These are phyloP conservation scores for Aspergillus felis DNA, from an alignment of 2,329 filamentous ascomycete genomes.

Conservation along the genomic window DNA sequence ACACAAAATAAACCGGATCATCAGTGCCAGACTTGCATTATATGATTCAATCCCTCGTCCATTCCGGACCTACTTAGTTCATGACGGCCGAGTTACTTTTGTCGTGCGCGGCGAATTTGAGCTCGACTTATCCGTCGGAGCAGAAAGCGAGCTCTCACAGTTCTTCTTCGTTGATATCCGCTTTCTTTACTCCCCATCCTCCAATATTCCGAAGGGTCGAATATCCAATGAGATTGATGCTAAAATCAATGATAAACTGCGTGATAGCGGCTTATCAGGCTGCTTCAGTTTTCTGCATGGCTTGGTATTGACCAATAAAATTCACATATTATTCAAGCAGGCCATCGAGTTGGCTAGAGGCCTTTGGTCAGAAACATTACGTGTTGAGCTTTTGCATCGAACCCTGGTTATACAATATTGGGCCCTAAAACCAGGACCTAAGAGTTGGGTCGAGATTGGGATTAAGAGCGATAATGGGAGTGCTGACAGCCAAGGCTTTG, in stretches of 20 bases:
- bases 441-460: slow-evolving; percentile 89
- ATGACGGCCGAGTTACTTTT: slow-evolving; percentile 87
- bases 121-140: slow-evolving; percentile 83
- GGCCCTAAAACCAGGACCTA: slow-evolving; percentile 64
- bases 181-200: slow-evolving; percentile 71
- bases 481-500: slow-evolving; percentile 7
- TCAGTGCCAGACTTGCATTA: slow-evolving; percentile 78
- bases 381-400: slow-evolving; percentile 74
- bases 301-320: slow-evolving; percentile 83
- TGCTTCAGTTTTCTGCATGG: slow-evolving; percentile 87
- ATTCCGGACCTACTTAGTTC: slow-evolving; percentile 73
- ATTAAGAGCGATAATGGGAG: slow-evolving; percentile 43
- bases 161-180: slow-evolving; percentile 94
- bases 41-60: slow-evolving; percentile 77
- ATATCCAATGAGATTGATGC: slow-evolving; percentile 65
- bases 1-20: slow-evolving; percentile 74
- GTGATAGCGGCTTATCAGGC: slow-evolving; percentile 66
- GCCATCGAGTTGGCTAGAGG: slow-evolving; percentile 64
- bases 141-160: slow-evolving; percentile 76
- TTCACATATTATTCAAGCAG: slow-evolving; percentile 76
- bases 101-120: slow-evolving; percentile 80
- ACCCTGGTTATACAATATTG: slow-evolving; percentile 89
- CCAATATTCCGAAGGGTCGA: slow-evolving; percentile 58
- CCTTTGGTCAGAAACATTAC: slow-evolving; percentile 74
- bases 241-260: slow-evolving; percentile 68